Evolutionary conservation across 495 filamentous ascomycete genomes (phyloP), one percentile per base, ranked within the genome.

Genomic region (Cryomyces minteri): DNA sequence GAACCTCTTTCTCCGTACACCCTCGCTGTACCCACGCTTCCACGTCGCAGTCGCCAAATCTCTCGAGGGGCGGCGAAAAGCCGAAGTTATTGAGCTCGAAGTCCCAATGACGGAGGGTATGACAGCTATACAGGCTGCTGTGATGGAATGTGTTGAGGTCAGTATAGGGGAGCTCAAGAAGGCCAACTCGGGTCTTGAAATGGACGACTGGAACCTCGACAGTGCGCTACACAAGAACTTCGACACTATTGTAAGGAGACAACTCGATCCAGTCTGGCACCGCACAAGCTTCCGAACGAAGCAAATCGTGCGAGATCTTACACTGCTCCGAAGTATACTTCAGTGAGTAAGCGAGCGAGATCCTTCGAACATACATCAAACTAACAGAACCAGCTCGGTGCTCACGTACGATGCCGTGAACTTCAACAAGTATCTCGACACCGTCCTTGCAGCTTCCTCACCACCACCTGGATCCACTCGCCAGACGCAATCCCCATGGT

Each of bases 181-280:
- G 58, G 68, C 75, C 6, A 95, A 94, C 55, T 70, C 78, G 0
- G 86, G 87, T 0, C 64, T 98, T 5, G 92, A 98, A 50, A 83
- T 96, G 81, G 88, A 88, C 48, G 87, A 95, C 51, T 98, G 90
- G 90, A 96, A 85, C 45, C 66, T 94, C 14, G 92, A 98, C 58
- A 94, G 85, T 58, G 92, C 90, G 25, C 63, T 98, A 45, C 83
- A 95, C 49, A 82, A 79, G 58, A 88, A 80, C 51, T 98, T 98
- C 58, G 92, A 96, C 60, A 68, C 84, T 32, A 76, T 88, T 47
- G 76, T 98, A 41, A 67, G 87, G 42, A 76, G 88, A 54, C 90
- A 98, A 60, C 65, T 98, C 10, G 88, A 96, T 56, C 86, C 88
- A 5, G 86, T 95, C 46, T 98, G 90, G 90, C 90, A 98, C 62